These are phyloP conservation scores for Arctium lappa DNA, from an alignment of 129 eudicot genomes.

Conservation along the genomic window DNA sequence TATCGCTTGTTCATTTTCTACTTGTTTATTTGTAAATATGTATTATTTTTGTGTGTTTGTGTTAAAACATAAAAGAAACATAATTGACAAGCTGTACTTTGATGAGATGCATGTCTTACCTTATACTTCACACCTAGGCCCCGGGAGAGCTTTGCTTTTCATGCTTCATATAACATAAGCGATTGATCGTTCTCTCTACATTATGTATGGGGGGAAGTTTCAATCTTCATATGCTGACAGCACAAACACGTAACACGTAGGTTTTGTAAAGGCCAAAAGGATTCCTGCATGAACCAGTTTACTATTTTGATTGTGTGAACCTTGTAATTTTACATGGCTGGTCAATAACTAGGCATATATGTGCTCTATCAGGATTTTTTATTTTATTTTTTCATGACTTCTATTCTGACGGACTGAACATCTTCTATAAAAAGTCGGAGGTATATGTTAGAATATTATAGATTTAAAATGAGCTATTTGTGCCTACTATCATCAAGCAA, in stretches of 20 bases:
- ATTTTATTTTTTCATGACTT: too few relatives aligned
- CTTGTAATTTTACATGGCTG: not conserved
- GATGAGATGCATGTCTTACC: not conserved
- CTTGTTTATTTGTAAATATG: not conserved
- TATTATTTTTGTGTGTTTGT: not conserved
- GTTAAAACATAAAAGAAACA: not conserved
- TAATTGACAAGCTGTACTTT: not conserved
- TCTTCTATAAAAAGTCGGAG: too few relatives aligned
- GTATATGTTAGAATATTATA: too few relatives aligned
- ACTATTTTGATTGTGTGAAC: not conserved
- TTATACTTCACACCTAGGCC: not conserved
- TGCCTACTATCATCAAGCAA: too few relatives aligned
- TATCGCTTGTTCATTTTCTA: not conserved
- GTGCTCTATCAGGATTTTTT: not conserved
- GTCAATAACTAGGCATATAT: not conserved
- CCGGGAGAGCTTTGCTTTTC: not conserved
- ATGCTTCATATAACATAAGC: not conserved
- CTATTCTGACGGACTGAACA: too few relatives aligned
- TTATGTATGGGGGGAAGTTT: not conserved
- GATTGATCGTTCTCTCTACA: not conserved
- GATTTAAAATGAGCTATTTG: too few relatives aligned
- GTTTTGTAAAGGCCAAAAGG: not conserved
- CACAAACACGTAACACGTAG: not conserved
- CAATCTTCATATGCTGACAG: not conserved
- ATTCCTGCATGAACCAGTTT: not conserved